Base-by-base conservation (phyloP, 1,284 basidiomycete species). In the Ustilago tritici region DNA sequence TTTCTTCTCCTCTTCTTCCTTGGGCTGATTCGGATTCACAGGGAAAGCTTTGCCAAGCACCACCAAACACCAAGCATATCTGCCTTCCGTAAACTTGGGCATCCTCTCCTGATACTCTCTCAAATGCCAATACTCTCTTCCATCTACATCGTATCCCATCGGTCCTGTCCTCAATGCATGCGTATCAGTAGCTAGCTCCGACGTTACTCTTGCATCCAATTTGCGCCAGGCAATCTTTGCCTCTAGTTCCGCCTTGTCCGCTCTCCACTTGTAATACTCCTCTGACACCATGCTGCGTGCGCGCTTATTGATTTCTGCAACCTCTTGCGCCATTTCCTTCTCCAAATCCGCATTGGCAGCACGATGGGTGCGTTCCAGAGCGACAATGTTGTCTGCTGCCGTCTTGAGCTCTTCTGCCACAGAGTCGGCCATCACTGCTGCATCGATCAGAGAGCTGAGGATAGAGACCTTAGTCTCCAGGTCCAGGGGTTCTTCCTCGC, bases 71-170 rank as follows among this genome's bases (percentile, higher is more conserved):
- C 80, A 81, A 2, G 80, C 68, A 52, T 72, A 80, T 28, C 72
- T 36, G 11, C 80, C 78, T 19, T 70, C 58, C 9, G 80, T 80
- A 50, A 60, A 58, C 32, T 62, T 68, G 32, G 80, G 80, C 75
- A 81, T 80, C 23, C 62, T 58, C 56, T 81, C 80, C 50, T 74
- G 70, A 61, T 67, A 81, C 57, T 81, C 80, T 28, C 79, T 61
- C 52, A 81, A 53, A 36, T 81, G 78, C 80, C 80, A 81, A 36
- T 78, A 81, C 57, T 73, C 78, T 31, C 76, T 65, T 6, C 80
- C 80, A 49, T 81, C 80, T 8, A 59, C 69, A 53, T 81, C 80
- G 31, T 32, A 17, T 35, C 80, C 80, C 4, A 81, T 11, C 3
- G 80, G 70, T 19, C 80, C 80, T 6, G 72, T 79, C 4, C 80